These are phyloP conservation scores for Trichomonascaceae sp. DNA, from an alignment of 1,139 yeast genomes.

Conservation along the genomic window DNA sequence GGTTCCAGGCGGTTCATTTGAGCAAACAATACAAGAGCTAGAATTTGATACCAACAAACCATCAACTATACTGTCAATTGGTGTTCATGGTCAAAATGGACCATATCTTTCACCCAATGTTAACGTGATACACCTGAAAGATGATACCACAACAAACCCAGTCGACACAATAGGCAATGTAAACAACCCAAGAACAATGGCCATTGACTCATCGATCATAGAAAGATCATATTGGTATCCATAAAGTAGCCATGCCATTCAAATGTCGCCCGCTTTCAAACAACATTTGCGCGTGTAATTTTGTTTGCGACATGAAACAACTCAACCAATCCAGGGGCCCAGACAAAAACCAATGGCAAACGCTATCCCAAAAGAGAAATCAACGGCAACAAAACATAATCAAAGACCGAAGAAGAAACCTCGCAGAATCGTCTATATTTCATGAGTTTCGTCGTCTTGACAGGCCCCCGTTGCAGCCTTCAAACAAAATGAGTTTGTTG, in stretches of 20 bases:
- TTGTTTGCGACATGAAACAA: not conserved
- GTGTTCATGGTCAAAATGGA: not conserved
- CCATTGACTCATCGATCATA: not conserved
- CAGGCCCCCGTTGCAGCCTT: too few species aligned
- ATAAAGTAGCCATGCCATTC: not conserved
- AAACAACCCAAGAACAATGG: not conserved
- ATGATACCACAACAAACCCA: not conserved
- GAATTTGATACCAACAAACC: not conserved
- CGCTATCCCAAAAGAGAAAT: not conserved
- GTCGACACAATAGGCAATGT: not conserved
- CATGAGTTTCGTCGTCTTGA: not conserved
- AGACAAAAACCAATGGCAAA: not conserved
- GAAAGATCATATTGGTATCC: not conserved
- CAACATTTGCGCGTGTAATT: not conserved
- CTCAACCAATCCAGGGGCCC: not conserved
- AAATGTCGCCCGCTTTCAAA: not conserved
- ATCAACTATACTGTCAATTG: not conserved
- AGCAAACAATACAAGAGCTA: not conserved
- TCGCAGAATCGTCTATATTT: not conserved
- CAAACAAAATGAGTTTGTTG: too few species aligned
- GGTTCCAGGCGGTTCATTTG: not conserved
- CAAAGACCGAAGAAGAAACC: not conserved
- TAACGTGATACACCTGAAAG: not conserved
- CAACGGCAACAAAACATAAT: not conserved
- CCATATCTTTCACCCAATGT: not conserved